Evolutionary conservation across 176 grass and related monocot species (phyloP), one percentile per base, ranked within the genome.

Genomic region (Raddia distichophylla): DNA sequence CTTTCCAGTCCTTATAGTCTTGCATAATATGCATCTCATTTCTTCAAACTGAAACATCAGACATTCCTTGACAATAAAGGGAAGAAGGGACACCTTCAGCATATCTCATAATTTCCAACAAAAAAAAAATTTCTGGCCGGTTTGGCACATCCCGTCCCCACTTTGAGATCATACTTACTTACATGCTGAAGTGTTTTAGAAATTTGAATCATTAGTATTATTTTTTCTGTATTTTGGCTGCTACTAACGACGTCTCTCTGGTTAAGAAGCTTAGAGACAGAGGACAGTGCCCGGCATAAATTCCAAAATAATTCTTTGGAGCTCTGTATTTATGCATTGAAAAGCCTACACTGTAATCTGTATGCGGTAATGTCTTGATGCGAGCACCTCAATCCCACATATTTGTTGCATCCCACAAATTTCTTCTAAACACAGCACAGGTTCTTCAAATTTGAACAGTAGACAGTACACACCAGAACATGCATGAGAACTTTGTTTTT

Each of bases 281-380:
- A 55, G 32, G 55, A 46, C 18, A 76, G 42, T 61, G 56, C 40
- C 56, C 60, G 40, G 12, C n/a, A 45, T 43, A 49, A 8, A 46
- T 48, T 77, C 74, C 44, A 17, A 13, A 76, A 47, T 76, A 32
- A 48, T 76, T 76, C 57, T 60, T 15, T 55, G 18, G 73, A 75
- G 58, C 54, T 75, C 53, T 15, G 6, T 54, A 18, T 55, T 55
- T 55, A 55, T 55, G 53, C 53, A 15, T 49, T 71, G 9, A 49
- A 48, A 42, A 62, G 2, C 62, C 13, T 17, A 73, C 17, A 53
- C 7, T 64, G 27, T 40, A 52, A 40, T 82, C 17, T 52, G 52
- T 34, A 61, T 42, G 10, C 3, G 10, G 67, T 22, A 51, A 48
- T 37, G 71, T 40, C 54, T 71, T 81, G 42, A 17, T 32, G 35